A percentile compares a stretch with the other conserved stretches of the same genome.
These are phyloP conservation scores for Schoenoplectus triqueter DNA, from an alignment of 202 grass and related monocot species.

Conservation along the genomic window DNA sequence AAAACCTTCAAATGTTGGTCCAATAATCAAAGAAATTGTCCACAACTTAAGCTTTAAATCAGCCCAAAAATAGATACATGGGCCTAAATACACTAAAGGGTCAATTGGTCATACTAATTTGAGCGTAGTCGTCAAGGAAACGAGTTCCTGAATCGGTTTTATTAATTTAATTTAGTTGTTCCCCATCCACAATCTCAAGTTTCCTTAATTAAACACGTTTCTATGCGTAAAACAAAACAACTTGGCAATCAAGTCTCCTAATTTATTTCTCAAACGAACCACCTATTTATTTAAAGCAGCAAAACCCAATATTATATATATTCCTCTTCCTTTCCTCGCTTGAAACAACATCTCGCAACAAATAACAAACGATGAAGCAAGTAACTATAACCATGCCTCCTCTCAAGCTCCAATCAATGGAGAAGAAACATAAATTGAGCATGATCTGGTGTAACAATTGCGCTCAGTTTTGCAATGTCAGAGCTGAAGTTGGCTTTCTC, in stretches of 20 bases:
- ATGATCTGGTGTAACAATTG: constrained; percentile 18
- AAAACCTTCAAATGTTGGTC: neutral
- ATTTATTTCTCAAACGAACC: neutral
- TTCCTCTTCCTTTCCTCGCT: neutral
- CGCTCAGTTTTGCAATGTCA: neutral
- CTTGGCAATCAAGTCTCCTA: neutral
- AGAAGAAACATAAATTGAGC: constrained; percentile 16
- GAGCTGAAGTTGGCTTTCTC: constrained; percentile 9
- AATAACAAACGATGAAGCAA: neutral
- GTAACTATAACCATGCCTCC: neutral
- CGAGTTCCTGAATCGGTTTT: neutral
- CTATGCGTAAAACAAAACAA: neutral
- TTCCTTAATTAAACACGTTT: neutral
- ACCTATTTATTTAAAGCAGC: neutral
- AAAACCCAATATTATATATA: neutral
- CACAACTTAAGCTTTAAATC: neutral
- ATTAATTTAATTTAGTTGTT: too few species aligned
- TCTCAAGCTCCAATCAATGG: neutral
- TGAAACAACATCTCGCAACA: neutral
- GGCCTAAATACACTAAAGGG: neutral
- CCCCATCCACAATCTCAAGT: too few species aligned
- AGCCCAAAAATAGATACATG: neutral
- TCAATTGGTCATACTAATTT: too few species aligned
- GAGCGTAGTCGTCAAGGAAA: constrained; percentile 1
- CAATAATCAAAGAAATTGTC: neutral